Evolutionary conservation across 345 rosid species (phyloP), one percentile per base, ranked within the genome.

Genomic region (Lumnitzera racemosa): DNA sequence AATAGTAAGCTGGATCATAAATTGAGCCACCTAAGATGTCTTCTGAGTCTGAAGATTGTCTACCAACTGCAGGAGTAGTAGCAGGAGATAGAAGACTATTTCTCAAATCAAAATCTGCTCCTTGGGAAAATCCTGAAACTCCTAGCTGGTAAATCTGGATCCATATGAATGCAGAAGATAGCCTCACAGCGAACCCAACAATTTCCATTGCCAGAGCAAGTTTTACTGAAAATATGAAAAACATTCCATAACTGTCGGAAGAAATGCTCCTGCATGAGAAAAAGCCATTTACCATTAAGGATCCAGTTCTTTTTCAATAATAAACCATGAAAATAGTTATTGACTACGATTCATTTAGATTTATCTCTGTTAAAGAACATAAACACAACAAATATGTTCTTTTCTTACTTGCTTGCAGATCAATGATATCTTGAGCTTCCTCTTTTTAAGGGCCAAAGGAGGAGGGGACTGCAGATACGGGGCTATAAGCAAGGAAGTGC

Each of bases 131-230:
- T 10, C 67, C 17, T 41, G 87, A 76, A 60, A 80, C 83, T 24
- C 98, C 98, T 70, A 92, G 74, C 67, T 90, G 74, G 68, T 89
- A 92, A 56, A 92, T 89, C 83, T 89, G 98, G 74, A 89, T 76
- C 98, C 98, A 89, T 47, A 89, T 24, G 55, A 92, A 74, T 13
- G 88, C 79, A 15, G 98, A 89, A 5, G 80, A 82, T 15, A 92
- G 62, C 82, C 98, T 81, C 64, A 87, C 84, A 24, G 76, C 59
- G 71, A 80, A 84, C 36, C 97, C 98, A 67, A 80, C 51, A 59
- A 87, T 81, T 69, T 89, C 87, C 98, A 89, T 85, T 0, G 91
- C 85, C 74, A 92, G 36, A 36, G 94, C 75, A 70, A 92, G 94
- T 69, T 71, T 81, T 58, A 89, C 83, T 11, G 98, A 89, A 64